A percentile compares a stretch with the other conserved stretches of the same genome.
These are phyloP conservation scores for Podila epicladia DNA, from an alignment of 192 early-diverging fungal species.

Conservation along the genomic window DNA sequence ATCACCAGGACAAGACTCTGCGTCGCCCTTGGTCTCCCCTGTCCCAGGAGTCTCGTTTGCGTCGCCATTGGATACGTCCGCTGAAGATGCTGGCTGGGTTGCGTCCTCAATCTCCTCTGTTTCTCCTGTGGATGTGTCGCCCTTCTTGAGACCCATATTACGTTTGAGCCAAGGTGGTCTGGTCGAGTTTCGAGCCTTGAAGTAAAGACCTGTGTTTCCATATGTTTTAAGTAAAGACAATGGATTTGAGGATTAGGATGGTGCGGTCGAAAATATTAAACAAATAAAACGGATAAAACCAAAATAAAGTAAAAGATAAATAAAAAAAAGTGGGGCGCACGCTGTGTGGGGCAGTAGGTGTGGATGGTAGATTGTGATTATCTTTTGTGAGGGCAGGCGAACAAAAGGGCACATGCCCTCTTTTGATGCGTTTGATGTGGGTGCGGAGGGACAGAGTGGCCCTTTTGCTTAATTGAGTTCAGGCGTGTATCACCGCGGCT, in stretches of 20 bases:
- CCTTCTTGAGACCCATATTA: constrained; percentile 52
- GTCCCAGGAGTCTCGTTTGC: background rate
- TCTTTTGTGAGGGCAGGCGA: background rate
- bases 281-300: background rate
- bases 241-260: background rate
- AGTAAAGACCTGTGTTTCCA: constrained; percentile 54
- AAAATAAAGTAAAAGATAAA: background rate
- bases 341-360: background rate
- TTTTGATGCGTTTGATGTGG: background rate
- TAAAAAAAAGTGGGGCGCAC: background rate
- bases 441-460: background rate
- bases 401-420: too few relatives aligned
- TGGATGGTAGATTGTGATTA: background rate
- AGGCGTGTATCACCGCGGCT: background rate
- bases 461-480: background rate
- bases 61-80: background rate
- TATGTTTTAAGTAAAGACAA: background rate
- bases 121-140: constrained; percentile 19
- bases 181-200: constrained; percentile 64
- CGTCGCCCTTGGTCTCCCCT: background rate
- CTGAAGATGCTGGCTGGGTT: constrained; percentile 55
- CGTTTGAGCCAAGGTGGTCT: constrained; percentile 68
- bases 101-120: constrained; percentile 69
- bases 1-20: constrained; percentile 71
- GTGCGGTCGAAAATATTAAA: background rate